Evolutionary conservation across 2,329 filamentous ascomycete genomes (phyloP), one percentile per base, ranked within the genome.

Genomic region (Hymenoscyphus salicellus): DNA sequence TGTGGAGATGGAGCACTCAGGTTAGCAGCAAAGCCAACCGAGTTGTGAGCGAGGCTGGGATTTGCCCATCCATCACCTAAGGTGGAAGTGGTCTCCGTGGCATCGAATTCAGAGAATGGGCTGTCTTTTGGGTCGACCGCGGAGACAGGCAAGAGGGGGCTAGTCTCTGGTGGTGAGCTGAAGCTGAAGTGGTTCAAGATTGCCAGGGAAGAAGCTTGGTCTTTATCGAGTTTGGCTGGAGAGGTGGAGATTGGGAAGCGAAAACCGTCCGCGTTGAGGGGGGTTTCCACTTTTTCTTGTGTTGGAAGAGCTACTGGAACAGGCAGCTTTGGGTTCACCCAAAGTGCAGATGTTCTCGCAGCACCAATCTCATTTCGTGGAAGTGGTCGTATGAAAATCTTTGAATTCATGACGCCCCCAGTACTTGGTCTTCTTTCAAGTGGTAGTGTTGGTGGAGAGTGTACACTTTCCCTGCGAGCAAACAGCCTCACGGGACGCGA

Each of bases 321-420:
- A 17, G 20, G 56, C 8, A 36, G 32, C 20, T 17, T 16, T 58
- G 30, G 32, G 11, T 32, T n/a, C 10, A 20, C 33, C 56, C 56
- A 58, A 1, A 38, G 7, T 20, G 28, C 30, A 41, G 32, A 41
- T 20, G 28, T 20, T 58, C 33, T 58, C 7, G 56, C 56, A 28
- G 33, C 32, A 23, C n/a, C 56, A 26, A 58, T 58, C 33, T 58
- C 32, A 14, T n/a, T 36, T 17, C 16, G 20, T 26, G 28, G 32
- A 26, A 26, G 11, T 17, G 32, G 56, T 33, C 30, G 56, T 26
- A 38, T 58, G 32, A 33, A 58, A 16, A 38, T 23, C 28, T 57
- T 57, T 3, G 55, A 38, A 16, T 36, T 38, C 56, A 58, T 58
- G 32, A 58, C 56, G 20, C 56, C 32, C n/a, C 56, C 56, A 2